phyloP scores from a whole-genome alignment of 108 stramenopile species.

The Bacterosira constricta region DNA sequence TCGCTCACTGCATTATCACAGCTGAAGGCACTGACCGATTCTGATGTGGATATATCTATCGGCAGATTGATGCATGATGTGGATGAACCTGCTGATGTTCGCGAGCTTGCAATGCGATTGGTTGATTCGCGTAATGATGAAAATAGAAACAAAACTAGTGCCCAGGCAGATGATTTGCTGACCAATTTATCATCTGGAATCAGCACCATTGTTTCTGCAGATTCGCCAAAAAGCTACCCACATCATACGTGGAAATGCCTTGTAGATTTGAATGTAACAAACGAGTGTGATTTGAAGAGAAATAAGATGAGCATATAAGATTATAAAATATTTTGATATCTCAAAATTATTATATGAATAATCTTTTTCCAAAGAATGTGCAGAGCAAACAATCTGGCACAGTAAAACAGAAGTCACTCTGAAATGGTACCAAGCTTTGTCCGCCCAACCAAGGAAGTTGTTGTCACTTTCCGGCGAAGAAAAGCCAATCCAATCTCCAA shows the following conservation, averaged over 20 bases:
- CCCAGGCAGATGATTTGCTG: neutral
- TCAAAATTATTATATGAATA: no score
- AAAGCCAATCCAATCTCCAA: no score
- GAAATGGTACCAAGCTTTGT: no score
- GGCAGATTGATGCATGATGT: conserved; percentile 80
- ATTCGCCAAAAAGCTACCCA: neutral
- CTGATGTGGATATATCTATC: conserved; percentile 47
- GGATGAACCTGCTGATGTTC: conserved; percentile 78
- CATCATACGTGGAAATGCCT: conserved; percentile 15
- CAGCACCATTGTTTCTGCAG: neutral
- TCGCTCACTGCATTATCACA: conserved; percentile 79
- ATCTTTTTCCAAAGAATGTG: no score
- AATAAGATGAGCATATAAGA: no score
- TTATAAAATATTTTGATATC: no score
- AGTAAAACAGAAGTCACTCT: no score
- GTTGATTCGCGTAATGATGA: neutral
- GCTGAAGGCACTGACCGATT: conserved; percentile 81
- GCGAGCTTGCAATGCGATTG: conserved; percentile 36
- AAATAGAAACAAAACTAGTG: no score
- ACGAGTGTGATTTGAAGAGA: no score
- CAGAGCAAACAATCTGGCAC: no score
- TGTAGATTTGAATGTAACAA: conserved; percentile 9
- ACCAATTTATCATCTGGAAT: neutral
- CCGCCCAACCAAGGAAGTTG: no score
- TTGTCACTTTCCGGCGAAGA: no score